Evolutionary conservation across 352 stramenopile genomes (phyloP).

Genomic region (Pythium oligandrum): DNA sequence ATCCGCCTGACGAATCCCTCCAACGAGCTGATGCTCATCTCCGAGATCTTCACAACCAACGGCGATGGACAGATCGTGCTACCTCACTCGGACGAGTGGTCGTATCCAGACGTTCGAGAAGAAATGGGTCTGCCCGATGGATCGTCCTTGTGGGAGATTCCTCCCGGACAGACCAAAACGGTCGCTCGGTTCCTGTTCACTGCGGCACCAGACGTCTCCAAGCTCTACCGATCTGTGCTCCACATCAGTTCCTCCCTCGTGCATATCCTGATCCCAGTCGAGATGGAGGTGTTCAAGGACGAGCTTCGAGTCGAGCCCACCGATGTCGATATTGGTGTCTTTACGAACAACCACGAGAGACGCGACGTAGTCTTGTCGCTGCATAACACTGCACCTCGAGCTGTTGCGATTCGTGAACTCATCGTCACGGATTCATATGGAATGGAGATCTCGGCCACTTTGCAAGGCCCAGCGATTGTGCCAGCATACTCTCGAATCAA

Average conservation of each 20-base stretch:
- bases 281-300: conserved; percentile 8
- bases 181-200: conserved; percentile 35
- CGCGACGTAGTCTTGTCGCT: conserved; percentile 9
- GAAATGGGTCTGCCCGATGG: too few species aligned
- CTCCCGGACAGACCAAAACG: conserved; percentile 21
- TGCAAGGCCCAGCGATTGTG: conserved; percentile 28
- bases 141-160: conserved; percentile 33
- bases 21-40: conserved; percentile 33
- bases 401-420: conserved; percentile 35
- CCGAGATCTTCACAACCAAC: conserved; percentile 42
- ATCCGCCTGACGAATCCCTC: conserved; percentile 40
- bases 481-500: conserved; percentile 27
- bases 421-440: conserved; percentile 21
- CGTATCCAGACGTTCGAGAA: too few species aligned
- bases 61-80: conserved; percentile 25
- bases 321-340: conserved; percentile 13
- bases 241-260: conserved; percentile 1
- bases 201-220: neutral
- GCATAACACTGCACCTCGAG: conserved; percentile 31
- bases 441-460: conserved; percentile 24
- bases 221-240: conserved; percentile 4
- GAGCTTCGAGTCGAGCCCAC: conserved; percentile 7
- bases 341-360: conserved; percentile 6
- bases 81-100: conserved; percentile 1
- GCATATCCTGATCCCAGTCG: conserved; percentile 3